These are phyloP conservation scores for Suhomyces yuchorum DNA, from an alignment of 1,139 yeast species.

Conservation along the genomic window DNA sequence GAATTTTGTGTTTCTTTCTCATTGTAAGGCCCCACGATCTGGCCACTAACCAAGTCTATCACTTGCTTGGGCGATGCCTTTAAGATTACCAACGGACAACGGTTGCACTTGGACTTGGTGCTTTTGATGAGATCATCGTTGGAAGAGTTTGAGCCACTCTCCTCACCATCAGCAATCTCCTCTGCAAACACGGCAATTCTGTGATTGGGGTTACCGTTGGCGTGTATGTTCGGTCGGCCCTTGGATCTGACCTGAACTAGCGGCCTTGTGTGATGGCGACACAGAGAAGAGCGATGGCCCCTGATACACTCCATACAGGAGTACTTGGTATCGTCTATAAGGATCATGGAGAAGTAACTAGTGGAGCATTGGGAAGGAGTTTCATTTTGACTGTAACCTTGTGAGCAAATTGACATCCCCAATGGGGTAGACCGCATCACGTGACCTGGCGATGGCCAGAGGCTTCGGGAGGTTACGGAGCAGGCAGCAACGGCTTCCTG, in stretches of 20 bases:
- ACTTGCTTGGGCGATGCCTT: slow-evolving; percentile 54
- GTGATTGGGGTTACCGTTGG: slow-evolving; percentile 50
- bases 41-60: slow-evolving; percentile 49
- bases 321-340: slow-evolving; percentile 80
- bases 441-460: background rate
- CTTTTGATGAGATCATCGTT: background rate
- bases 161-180: slow-evolving; percentile 29
- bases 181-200: slow-evolving; percentile 63
- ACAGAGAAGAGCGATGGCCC: slow-evolving; percentile 88
- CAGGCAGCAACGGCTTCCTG: background rate
- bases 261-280: slow-evolving; percentile 79
- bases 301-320: slow-evolving; percentile 91
- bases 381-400: slow-evolving; percentile 1
- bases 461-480: background rate
- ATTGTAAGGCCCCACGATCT: slow-evolving; percentile 44
- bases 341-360: slow-evolving; percentile 57
- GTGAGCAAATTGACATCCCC: slow-evolving; percentile 15
- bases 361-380: slow-evolving; percentile 1
- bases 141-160: background rate
- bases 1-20: slow-evolving; percentile 18
- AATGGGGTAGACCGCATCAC: slow-evolving; percentile 6
- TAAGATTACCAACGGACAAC: slow-evolving; percentile 42
- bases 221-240: slow-evolving; percentile 71
- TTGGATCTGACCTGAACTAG: slow-evolving; percentile 83
- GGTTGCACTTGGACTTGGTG: slow-evolving; percentile 16